A percentile compares a stretch with the other conserved stretches of the same genome.
Conservation (phyloP, 192 early-diverging fungal genomes). For the Haplosporangium gracile region DNA sequence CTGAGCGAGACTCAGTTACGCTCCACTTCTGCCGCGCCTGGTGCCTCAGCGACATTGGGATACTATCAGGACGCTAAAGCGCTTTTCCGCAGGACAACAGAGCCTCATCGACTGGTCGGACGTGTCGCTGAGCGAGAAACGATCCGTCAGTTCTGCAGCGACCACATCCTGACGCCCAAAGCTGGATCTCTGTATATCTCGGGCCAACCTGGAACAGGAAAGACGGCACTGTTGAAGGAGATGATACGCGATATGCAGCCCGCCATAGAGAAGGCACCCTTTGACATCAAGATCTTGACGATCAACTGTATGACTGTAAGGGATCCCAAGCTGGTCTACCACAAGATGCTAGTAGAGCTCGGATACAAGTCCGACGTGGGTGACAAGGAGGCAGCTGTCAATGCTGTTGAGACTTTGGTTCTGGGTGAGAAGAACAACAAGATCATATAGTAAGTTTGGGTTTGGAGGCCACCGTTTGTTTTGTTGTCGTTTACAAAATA, state of each 20-base stretch:
- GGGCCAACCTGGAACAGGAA: conserved; percentile 93
- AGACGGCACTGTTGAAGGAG: conserved; percentile 84
- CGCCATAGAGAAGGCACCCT: conserved; percentile 36
- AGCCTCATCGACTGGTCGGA: conserved; percentile 73
- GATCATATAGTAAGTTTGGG: conserved; percentile 59
- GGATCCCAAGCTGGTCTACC: conserved; percentile 77
- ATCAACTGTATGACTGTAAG: conserved; percentile 90
- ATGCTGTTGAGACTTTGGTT: conserved; percentile 62
- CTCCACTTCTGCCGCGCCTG: not conserved
- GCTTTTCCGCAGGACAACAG: conserved; percentile 70
- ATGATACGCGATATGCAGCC: conserved; percentile 56
- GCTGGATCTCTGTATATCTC: conserved; percentile 85
- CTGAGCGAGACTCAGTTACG: not conserved
- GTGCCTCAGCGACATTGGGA: not conserved
- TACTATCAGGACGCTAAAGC: conserved; percentile 69
- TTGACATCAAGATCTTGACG: conserved; percentile 67
- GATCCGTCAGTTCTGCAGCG: conserved; percentile 64
- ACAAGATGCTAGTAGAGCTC: conserved; percentile 71
- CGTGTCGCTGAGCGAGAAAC: conserved; percentile 65
- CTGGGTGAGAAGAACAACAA: conserved; percentile 59
- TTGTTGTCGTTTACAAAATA: not conserved
- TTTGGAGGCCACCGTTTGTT: not conserved
- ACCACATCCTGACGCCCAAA: conserved; percentile 59
- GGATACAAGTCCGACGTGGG: conserved; percentile 23
- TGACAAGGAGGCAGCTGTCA: conserved; percentile 59